These are phyloP conservation scores for Paecilomyces niveus DNA, from an alignment of 2,329 filamentous ascomycete species.

Conservation along the genomic window DNA sequence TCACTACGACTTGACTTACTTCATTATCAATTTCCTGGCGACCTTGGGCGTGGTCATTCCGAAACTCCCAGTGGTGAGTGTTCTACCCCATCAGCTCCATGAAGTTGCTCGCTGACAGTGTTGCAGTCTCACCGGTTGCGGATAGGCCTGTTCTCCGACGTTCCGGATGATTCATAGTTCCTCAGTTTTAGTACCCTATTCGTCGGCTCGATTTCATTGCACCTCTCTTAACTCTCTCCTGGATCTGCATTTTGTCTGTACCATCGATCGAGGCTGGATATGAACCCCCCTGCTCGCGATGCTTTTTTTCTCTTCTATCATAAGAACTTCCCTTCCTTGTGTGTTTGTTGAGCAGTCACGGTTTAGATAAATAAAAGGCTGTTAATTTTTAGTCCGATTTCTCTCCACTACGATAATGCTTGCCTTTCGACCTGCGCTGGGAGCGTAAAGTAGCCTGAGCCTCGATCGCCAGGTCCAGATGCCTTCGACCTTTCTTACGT, in stretches of 20 bases:
- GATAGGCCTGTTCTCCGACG: slow-evolving; percentile 65
- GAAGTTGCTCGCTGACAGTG: slow-evolving; percentile 13
- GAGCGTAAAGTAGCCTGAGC: not conserved
- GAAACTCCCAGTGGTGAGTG: slow-evolving; percentile 85
- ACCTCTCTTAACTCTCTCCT: not conserved
- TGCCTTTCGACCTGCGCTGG: not conserved
- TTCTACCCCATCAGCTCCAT: not conserved
- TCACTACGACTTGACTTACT: slow-evolving; percentile 94
- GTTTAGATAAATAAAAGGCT: not conserved
- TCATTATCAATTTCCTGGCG: slow-evolving; percentile 93
- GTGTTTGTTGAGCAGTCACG: not conserved
- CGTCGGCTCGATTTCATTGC: slow-evolving; percentile 1
- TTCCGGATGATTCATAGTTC: slow-evolving; percentile 52
- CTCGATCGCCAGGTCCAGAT: not conserved
- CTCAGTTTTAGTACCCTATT: slow-evolving; percentile 7
- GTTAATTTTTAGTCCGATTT: not conserved
- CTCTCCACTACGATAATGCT: not conserved
- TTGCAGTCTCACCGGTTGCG: slow-evolving; percentile 68
- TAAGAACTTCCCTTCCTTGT: not conserved
- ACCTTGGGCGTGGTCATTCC: slow-evolving; percentile 90
- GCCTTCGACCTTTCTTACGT: not conserved
- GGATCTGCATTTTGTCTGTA: slow-evolving; percentile 1
- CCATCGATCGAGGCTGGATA: not conserved
- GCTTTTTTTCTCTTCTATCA: not conserved
- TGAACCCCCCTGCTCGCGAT: not conserved